These are phyloP conservation scores for Candida bentonensis DNA, from an alignment of 805 yeast genomes.

Conservation along the genomic window DNA sequence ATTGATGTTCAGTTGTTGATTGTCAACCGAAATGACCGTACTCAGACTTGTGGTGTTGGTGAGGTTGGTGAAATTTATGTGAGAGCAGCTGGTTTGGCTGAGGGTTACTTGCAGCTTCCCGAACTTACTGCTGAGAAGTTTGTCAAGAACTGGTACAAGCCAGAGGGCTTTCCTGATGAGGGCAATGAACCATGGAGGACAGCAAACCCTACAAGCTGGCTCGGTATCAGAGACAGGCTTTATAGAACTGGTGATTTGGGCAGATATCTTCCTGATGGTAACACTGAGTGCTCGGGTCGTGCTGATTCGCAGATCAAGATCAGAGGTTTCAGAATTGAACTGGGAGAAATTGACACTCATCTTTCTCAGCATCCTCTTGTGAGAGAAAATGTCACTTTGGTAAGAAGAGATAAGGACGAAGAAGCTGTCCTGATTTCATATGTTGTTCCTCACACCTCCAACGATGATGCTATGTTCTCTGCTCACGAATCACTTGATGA, in stretches of 20 bases:
- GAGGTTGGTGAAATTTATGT: constrained; percentile 98
- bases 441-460: constrained; percentile 59
- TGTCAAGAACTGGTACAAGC: constrained; percentile 69
- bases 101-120: constrained; percentile 86
- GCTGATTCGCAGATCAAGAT: constrained; percentile 98
- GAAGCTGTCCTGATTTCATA: constrained; percentile 87
- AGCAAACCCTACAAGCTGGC: constrained; percentile 37
- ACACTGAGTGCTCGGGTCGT: constrained; percentile 95
- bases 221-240: constrained; percentile 89
- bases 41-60: constrained; percentile 94
- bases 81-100: constrained; percentile 95
- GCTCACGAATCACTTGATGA: constrained; percentile 28
- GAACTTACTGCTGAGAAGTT: constrained; percentile 81
- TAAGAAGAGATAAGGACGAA: constrained; percentile 79
- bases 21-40: constrained; percentile 77
- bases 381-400: constrained; percentile 85
- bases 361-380: constrained; percentile 86
- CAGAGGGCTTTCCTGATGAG: constrained; percentile 31
- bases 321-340: constrained; percentile 95
- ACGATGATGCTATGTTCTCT: constrained; percentile 27
- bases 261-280: constrained; percentile 91
- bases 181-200: constrained; percentile 48
- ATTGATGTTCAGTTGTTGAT: constrained; percentile 83
- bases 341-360: constrained; percentile 97
- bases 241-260: constrained; percentile 98